Conservation (phyloP, 108 stramenopile genomes). For the Craspedostauros australis region DNA sequence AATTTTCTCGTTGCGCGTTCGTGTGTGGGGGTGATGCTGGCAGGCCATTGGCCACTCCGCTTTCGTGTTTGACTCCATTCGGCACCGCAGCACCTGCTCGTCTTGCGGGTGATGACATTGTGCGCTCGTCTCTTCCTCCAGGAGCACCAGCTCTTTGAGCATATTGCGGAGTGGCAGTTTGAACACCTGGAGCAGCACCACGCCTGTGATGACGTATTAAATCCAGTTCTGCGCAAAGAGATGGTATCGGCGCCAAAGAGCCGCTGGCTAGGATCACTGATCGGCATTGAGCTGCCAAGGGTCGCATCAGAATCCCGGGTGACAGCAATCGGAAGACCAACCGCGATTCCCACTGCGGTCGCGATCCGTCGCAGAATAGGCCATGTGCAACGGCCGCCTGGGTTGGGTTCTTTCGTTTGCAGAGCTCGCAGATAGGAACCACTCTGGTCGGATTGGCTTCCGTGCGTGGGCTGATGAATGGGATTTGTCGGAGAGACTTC, state of each 20-base stretch:
- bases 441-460: conserved; percentile 17
- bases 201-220: conserved; percentile 12
- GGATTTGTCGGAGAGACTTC: conserved; percentile 41
- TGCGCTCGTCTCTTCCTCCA: too few relatives aligned
- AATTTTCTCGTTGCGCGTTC: conserved; percentile 7
- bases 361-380: conserved; percentile 46
- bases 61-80: not conserved
- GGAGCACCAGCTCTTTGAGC: too few relatives aligned
- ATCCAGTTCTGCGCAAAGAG: conserved; percentile 63
- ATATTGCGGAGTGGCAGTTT: not conserved
- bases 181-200: too few relatives aligned
- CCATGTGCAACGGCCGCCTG: conserved; percentile 49
- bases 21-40: conserved; percentile 1
- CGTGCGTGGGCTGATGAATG: conserved; percentile 42
- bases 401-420: conserved; percentile 14
- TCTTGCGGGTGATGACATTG: not conserved
- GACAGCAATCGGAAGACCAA: conserved; percentile 53
- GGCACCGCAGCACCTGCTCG: not conserved
- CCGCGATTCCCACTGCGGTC: conserved; percentile 52
- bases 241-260: conserved; percentile 59
- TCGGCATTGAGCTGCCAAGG: conserved; percentile 41
- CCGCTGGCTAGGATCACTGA: conserved; percentile 68
- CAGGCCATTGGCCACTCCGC: too few relatives aligned
- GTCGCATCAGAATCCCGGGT: conserved; percentile 48
- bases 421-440: conserved; percentile 1